phyloP scores from a whole-genome alignment of 2,329 filamentous ascomycete genomes.

The Penicillium thymicola region DNA sequence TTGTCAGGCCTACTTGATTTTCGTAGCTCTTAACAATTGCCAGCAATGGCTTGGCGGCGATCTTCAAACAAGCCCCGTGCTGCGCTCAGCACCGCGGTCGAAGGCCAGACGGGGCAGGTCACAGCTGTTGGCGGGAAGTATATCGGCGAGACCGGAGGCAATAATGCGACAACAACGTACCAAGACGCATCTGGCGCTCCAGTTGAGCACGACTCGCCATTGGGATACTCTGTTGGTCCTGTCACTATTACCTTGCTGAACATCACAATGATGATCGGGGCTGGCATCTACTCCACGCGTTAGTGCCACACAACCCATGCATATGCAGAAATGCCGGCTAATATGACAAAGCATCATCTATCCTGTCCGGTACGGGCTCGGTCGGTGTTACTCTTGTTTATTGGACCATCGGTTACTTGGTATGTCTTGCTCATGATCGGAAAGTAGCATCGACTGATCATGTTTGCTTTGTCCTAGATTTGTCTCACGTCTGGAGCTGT shows the following conservation, averaged over 20 bases:
- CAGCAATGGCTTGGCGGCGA: background rate
- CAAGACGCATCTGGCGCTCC: slow-evolving; percentile 62
- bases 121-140: background rate
- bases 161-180: slow-evolving; percentile 51
- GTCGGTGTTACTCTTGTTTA: slow-evolving; percentile 61
- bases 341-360: slow-evolving; percentile 49
- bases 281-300: slow-evolving; percentile 63
- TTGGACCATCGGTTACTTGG: slow-evolving; percentile 61
- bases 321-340: background rate
- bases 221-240: slow-evolving; percentile 58
- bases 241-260: slow-evolving; percentile 59
- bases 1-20: background rate
- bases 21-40: background rate
- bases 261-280: slow-evolving; percentile 61
- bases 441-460: background rate
- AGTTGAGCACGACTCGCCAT: slow-evolving; percentile 55
- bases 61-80: background rate
- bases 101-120: background rate
- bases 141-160: slow-evolving; percentile 27
- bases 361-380: slow-evolving; percentile 58
- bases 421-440: slow-evolving; percentile 50
- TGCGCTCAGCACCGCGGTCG: background rate
- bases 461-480: background rate
- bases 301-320: slow-evolving; percentile 26
- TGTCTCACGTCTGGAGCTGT: slow-evolving; percentile 36